Base-by-base conservation (phyloP, 2,329 filamentous ascomycete genomes). In the Diplodia intermedia region DNA sequence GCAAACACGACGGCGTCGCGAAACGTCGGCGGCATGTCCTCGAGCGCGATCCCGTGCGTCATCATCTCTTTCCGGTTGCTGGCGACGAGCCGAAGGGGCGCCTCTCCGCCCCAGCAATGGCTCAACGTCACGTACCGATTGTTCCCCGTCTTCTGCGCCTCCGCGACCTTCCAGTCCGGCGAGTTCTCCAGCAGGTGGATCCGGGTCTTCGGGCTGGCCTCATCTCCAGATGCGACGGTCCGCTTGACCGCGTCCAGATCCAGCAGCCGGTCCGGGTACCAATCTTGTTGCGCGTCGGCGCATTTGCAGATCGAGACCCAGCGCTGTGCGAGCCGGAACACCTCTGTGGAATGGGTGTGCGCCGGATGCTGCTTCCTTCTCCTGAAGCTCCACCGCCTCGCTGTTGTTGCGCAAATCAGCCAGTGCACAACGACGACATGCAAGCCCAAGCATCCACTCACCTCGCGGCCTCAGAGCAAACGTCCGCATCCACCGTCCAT, bases 281-380 rank as follows among this genome's bases (percentile, higher is more conserved):
- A 62, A 14, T 62, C 40, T 23, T 62, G 40, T 18, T 20, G 33
- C 18, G 23, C 1, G 31, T n/a, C 31, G 31, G 70, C 68, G 31
- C 71, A 70, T 40, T 36, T 68, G 57, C 71, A 72, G 6, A 50
- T 50, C 31, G 65, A 38, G 15, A 72, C 68, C 71, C 71, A 72
- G 4, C 14, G 61, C 26, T 57, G 56, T n/a, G 70, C 47, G 26
- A 69, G 33, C 14, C 69, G 29, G 14, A 71, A 47, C 8, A 69
- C 26, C 15, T 69, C 62, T 23, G 66, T 36, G 7, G 62, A 67
- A 1, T 31, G n/a, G 12, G 56, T 66, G 20, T 60, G 33, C 23
- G 29, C 23, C 12, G 69, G 66, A 9, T 26, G 49, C 11, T 53
- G 65, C 1, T 49, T 55, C 18, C 12, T 20, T 33, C 8, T 43